Percentiles rank a stretch among this genome's conserved stretches.
These are phyloP conservation scores for Phytophthora constricta DNA, from an alignment of 352 stramenopile genomes.

Conservation along the genomic window DNA sequence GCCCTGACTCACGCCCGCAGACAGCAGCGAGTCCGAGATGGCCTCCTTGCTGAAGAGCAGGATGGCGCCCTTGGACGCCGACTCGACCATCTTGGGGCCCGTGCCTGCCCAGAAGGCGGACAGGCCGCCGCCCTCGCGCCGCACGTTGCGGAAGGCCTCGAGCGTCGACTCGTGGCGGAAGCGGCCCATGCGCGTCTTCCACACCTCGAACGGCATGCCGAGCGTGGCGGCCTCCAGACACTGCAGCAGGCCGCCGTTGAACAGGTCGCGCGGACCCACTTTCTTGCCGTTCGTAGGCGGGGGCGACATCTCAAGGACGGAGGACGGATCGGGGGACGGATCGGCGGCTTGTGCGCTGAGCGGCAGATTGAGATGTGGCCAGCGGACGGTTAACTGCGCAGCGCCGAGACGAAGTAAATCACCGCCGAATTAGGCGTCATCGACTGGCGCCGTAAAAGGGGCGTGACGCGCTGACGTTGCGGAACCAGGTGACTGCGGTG, in stretches of 20 bases:
- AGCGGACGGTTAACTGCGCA: too few relatives aligned
- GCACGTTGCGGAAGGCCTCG: slow-evolving; percentile 89
- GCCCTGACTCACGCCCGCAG: slow-evolving; percentile 66
- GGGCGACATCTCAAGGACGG: slow-evolving; percentile 43
- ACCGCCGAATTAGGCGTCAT: too few relatives aligned
- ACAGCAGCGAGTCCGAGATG: slow-evolving; percentile 82
- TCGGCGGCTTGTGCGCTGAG: too few relatives aligned
- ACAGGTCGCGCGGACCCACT: slow-evolving; percentile 74
- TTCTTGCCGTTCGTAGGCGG: slow-evolving; percentile 78
- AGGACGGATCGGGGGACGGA: too few relatives aligned
- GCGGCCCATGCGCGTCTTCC: slow-evolving; percentile 93
- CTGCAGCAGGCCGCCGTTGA: slow-evolving; percentile 86
- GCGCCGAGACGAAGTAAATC: too few relatives aligned
- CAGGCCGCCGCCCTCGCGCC: slow-evolving; percentile 83
- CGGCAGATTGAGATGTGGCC: too few relatives aligned
- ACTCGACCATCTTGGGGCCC: slow-evolving; percentile 93
- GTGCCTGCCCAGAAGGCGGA: slow-evolving; percentile 89
- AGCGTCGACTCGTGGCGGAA: slow-evolving; percentile 84
- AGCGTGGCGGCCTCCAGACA: slow-evolving; percentile 90
- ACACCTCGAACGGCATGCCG: slow-evolving; percentile 93
- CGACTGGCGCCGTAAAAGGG: too few relatives aligned
- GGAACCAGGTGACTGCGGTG: too few relatives aligned
- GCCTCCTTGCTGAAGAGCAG: slow-evolving; percentile 91
- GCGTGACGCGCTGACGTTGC: too few relatives aligned
- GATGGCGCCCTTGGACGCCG: slow-evolving; percentile 89